A percentile compares a stretch with the other conserved stretches of the same genome.
These are phyloP conservation scores for Mikania micrantha DNA, from an alignment of 129 eudicot genomes.

Conservation along the genomic window DNA sequence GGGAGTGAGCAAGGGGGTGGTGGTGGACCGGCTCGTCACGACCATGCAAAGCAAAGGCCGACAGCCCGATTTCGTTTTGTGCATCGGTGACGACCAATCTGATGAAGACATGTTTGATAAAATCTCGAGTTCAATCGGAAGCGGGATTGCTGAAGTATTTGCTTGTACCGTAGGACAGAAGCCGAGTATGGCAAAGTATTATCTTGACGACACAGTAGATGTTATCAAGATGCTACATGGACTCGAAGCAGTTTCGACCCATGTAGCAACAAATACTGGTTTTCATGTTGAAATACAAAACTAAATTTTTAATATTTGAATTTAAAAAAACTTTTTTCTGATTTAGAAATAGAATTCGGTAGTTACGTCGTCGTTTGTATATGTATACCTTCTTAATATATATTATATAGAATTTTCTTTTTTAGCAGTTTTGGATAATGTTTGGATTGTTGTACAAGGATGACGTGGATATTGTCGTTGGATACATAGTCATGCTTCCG, in stretches of 20 bases:
- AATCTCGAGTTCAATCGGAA: slow-evolving; percentile 31
- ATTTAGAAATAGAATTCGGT: not conserved
- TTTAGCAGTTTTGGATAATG: not conserved
- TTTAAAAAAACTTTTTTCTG: not conserved
- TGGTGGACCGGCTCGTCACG: slow-evolving; percentile 54
- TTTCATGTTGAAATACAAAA: slow-evolving; percentile 25
- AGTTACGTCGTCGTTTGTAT: not conserved
- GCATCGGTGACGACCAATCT: slow-evolving; percentile 90
- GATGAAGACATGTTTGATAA: slow-evolving; percentile 96
- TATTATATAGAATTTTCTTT: not conserved
- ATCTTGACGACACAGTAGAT: slow-evolving; percentile 71
- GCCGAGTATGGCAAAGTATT: slow-evolving; percentile 91
- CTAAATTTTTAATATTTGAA: not conserved
- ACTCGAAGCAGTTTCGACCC: slow-evolving; percentile 41
- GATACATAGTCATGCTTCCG: not conserved
- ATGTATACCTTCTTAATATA: too few species aligned
- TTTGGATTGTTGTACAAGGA: not conserved
- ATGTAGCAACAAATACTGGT: slow-evolving; percentile 12
- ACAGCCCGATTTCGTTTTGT: slow-evolving; percentile 63
- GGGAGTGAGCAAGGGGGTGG: slow-evolving; percentile 94
- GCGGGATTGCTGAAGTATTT: slow-evolving; percentile 55
- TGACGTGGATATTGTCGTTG: not conserved
- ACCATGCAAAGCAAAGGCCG: slow-evolving; percentile 46
- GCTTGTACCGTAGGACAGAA: slow-evolving; percentile 97
- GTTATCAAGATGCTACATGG: slow-evolving; percentile 75